Evolutionary conservation across 768 basidiomycete species (phyloP).

Genomic region (Dacryopinax primogenitus): DNA sequence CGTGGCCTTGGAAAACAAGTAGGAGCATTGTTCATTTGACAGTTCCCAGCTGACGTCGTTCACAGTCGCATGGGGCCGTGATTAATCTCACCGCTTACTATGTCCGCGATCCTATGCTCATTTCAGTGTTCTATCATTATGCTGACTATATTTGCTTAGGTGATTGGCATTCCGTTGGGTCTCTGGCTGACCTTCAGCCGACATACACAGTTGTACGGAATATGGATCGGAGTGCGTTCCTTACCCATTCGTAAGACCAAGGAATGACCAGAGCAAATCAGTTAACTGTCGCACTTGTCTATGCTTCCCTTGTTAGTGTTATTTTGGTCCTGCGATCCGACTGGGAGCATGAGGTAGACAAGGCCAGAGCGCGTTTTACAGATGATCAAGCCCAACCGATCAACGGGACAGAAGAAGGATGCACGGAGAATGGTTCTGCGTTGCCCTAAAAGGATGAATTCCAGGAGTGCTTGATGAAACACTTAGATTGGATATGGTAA

Average conservation of each 20-base stretch:
- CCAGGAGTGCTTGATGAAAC: background rate
- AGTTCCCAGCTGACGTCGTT: background rate
- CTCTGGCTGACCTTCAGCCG: constrained; percentile 58
- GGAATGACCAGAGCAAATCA: background rate
- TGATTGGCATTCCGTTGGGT: constrained; percentile 61
- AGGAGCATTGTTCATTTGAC: background rate
- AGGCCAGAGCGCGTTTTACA: constrained; percentile 33
- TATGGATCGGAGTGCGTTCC: constrained; percentile 62
- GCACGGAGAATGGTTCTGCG: background rate
- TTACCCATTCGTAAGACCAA: background rate
- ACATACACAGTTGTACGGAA: constrained; percentile 48
- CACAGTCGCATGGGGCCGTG: constrained; percentile 56
- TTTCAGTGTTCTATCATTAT: background rate
- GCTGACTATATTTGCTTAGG: background rate
- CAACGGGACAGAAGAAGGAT: background rate
- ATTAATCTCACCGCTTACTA: constrained; percentile 78
- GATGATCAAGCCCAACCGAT: background rate
- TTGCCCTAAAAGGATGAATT: background rate
- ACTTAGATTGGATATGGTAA: background rate
- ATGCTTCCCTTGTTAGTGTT: constrained; percentile 42
- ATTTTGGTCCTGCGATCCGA: constrained; percentile 45
- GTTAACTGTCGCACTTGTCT: constrained; percentile 46
- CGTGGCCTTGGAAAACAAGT: constrained; percentile 72
- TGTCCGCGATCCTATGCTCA: constrained; percentile 23
- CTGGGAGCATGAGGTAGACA: constrained; percentile 56